Evolutionary conservation across 1,139 yeast species (phyloP).

Genomic region (Starmera stellimalicola): DNA sequence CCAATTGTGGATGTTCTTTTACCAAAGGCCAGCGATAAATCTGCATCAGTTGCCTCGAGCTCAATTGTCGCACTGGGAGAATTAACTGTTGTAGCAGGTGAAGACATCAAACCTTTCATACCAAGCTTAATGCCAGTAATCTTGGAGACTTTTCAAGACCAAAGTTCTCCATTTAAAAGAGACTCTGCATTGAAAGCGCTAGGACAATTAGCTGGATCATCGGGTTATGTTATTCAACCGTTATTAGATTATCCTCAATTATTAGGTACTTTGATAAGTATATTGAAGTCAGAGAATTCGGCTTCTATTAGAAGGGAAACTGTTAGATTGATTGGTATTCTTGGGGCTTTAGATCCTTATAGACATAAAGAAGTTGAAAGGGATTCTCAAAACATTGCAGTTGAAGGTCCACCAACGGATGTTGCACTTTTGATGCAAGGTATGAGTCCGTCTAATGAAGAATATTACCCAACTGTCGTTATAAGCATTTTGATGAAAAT

Average conservation of each 20-base stretch:
- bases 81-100: slow-evolving; percentile 81
- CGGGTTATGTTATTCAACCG: slow-evolving; percentile 95
- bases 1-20: slow-evolving; percentile 80
- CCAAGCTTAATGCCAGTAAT: slow-evolving; percentile 79
- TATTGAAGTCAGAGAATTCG: slow-evolving; percentile 72
- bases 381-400: slow-evolving; percentile 50
- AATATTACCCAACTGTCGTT: slow-evolving; percentile 93
- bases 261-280: slow-evolving; percentile 70
- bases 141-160: slow-evolving; percentile 84
- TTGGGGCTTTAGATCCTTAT: slow-evolving; percentile 96
- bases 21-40: slow-evolving; percentile 64
- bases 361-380: slow-evolving; percentile 89
- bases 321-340: slow-evolving; percentile 77
- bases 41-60: slow-evolving; percentile 77
- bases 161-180: slow-evolving; percentile 74
- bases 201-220: slow-evolving; percentile 82
- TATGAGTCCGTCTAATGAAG: slow-evolving; percentile 88
- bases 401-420: slow-evolving; percentile 83
- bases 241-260: slow-evolving; percentile 84
- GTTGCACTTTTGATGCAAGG: slow-evolving; percentile 88
- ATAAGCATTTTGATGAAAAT: slow-evolving; percentile 77
- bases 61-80: slow-evolving; percentile 89
- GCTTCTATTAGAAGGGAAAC: slow-evolving; percentile 74
- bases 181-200: slow-evolving; percentile 84
- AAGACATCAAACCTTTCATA: slow-evolving; percentile 65